Base-by-base conservation (phyloP, 441 rosid genomes). In the Pelargonium citronellum region DNA sequence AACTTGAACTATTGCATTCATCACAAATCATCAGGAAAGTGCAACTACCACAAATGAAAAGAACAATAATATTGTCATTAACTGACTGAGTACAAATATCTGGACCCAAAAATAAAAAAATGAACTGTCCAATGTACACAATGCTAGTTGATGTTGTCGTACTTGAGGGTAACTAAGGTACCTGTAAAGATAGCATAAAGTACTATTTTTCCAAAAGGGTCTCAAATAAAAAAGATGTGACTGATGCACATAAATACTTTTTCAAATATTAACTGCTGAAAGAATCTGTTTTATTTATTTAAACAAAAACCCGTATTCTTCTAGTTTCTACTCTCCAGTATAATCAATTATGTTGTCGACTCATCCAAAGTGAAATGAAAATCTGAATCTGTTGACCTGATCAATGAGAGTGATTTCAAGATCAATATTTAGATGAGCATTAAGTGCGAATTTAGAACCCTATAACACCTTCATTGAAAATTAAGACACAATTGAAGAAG, bases 11-110 rank as follows among this genome's bases (percentile, higher is more conserved):
- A 16, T 15, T 15, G 61, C 61, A 55, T 55, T 55, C 61, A 55
- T 6, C 61, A 55, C 61, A 55, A 16, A 55, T 55, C 61, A 55
- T 10, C 22, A 16, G 61, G 62, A 60, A 19, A 60, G 64, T 60
- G 64, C 30, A 60, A 60, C 6, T 60, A 20, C 30, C 64, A 60
- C 49, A 44, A 2, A 44, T 44, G 11, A 44, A 44, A 8, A 44
- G 49, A 44, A 44, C 49, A 44, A 11, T 9, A 44, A 44, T 44
- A 44, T 44, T 11, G 49, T 44, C 49, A 44, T 44, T 44, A 44
- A 44, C 10, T 44, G 11, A 44, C 49, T 8, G 13, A 44, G 49
- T 44, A 44, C 12, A 11, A 8, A 44, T 8, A 44, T 44, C 13
- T 44, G 49, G 49, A 44, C 49, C 49, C 13, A 9, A 44, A 44